Evolutionary conservation across 495 filamentous ascomycete genomes (phyloP).

Genomic region (Tuber umbilicatum): DNA sequence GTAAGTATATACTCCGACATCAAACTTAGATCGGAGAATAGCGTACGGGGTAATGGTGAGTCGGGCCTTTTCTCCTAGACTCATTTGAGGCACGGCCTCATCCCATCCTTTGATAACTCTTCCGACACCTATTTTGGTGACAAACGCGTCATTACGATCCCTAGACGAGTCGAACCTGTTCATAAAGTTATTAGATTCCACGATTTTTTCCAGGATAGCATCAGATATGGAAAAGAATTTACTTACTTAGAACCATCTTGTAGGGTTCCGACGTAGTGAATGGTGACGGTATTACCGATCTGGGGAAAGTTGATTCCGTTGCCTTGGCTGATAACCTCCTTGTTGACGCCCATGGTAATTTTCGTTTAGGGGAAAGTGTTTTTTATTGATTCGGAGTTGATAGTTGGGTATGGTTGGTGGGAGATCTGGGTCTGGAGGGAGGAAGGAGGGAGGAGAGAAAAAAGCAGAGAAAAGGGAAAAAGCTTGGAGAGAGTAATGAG

Average conservation of each 20-base stretch:
- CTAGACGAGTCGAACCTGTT: conserved; percentile 61
- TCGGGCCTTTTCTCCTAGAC: conserved; percentile 57
- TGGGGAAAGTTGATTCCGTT: conserved; percentile 51
- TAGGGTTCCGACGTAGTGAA: conserved; percentile 61
- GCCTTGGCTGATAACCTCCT: conserved; percentile 47
- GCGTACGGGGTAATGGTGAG: conserved; percentile 48
- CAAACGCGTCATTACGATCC: conserved; percentile 49
- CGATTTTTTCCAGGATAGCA: not conserved
- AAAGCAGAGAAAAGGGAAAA: not conserved
- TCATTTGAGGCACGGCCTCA: conserved; percentile 58
- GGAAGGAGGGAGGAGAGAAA: not conserved
- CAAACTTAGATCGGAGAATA: conserved; percentile 15
- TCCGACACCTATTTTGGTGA: conserved; percentile 55
- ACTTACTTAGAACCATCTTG: conserved; percentile 43
- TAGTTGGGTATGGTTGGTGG: not conserved
- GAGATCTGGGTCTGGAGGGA: not conserved
- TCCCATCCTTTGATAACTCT: conserved; percentile 65
- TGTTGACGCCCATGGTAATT: conserved; percentile 53
- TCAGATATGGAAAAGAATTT: not conserved
- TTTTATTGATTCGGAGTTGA: conserved; percentile 7
- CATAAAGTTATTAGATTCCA: not conserved
- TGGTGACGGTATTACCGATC: conserved; percentile 51
- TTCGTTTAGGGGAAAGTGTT: conserved; percentile 6
- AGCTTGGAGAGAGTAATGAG: not conserved
- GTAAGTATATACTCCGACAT: conserved; percentile 15